Conservation (phyloP, 371 early-diverging fungal genomes). For the Syncephalastrum racemosum region DNA sequence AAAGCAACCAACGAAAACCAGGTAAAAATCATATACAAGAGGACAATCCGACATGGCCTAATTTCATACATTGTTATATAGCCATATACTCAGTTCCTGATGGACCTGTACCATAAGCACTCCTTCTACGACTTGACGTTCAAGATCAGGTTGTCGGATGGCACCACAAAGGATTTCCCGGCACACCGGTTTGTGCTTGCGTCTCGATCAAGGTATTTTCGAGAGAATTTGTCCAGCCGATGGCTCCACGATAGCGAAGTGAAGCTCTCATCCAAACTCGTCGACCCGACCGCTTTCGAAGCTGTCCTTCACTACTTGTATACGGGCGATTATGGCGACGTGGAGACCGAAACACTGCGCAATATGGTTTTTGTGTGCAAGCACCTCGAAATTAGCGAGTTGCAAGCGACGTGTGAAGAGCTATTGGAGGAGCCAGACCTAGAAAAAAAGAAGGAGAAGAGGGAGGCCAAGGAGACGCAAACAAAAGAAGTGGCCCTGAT, state of each 20-base stretch:
- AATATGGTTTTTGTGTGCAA: constrained; percentile 32
- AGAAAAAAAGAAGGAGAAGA: constrained; percentile 5
- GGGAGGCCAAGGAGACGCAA: constrained; percentile 22
- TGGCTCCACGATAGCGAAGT: constrained; percentile 20
- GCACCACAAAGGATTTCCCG: constrained; percentile 19
- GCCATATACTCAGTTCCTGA: constrained; percentile 34
- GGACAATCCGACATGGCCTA: background rate
- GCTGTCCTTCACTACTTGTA: constrained; percentile 36
- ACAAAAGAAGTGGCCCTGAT: constrained; percentile 27
- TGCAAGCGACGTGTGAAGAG: constrained; percentile 19
- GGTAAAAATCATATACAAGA: background rate
- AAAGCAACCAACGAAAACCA: constrained; percentile 42
- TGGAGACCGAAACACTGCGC: constrained; percentile 13
- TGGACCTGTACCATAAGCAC: constrained; percentile 23
- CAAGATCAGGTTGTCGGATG: constrained; percentile 10
- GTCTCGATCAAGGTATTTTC: constrained; percentile 31
- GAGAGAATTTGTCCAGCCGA: constrained; percentile 18
- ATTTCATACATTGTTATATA: background rate
- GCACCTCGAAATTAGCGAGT: constrained; percentile 24
- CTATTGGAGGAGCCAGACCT: background rate
- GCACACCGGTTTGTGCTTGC: constrained; percentile 37
- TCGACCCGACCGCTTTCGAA: constrained; percentile 29
- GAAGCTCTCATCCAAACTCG: constrained; percentile 17
- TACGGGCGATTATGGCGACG: constrained; percentile 29
- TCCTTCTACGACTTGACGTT: constrained; percentile 33